phyloP scores from a whole-genome alignment of 2,329 filamentous ascomycete species.

The Diaporthe vaccinii region DNA sequence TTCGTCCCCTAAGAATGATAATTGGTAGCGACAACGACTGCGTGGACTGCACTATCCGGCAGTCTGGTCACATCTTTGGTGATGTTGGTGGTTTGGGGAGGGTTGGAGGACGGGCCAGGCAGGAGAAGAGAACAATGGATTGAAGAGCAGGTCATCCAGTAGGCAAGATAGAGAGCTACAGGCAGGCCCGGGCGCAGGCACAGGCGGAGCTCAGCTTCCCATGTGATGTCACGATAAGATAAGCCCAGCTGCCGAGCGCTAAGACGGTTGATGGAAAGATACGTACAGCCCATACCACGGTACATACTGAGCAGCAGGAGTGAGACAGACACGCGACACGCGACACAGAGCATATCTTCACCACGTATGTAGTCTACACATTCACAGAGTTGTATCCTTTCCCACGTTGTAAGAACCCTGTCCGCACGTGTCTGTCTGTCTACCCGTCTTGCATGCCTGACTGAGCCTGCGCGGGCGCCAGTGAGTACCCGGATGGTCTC shows the following conservation, averaged over 20 bases:
- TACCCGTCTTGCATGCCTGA: background rate
- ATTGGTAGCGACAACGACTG: constrained; percentile 1
- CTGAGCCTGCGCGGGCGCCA: background rate
- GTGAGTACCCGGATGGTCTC: constrained; percentile 16
- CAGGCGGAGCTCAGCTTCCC: constrained; percentile 8
- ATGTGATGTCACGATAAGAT: constrained; percentile 39
- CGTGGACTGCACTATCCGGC: constrained; percentile 30
- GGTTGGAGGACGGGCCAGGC: background rate
- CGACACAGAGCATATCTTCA: background rate
- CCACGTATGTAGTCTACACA: background rate
- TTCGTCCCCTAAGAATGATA: constrained; percentile 10
- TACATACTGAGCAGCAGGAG: background rate
- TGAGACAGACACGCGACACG: background rate
- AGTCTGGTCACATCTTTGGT: constrained; percentile 38
- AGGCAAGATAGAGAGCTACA: constrained; percentile 4
- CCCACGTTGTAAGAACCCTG: constrained; percentile 18
- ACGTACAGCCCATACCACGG: background rate
- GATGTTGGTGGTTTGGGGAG: background rate
- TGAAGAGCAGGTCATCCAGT: background rate
- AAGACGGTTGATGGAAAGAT: background rate
- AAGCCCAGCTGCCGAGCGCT: constrained; percentile 6
- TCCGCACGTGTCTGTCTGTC: constrained; percentile 4
- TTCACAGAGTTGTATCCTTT: background rate
- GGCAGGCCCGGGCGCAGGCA: background rate
- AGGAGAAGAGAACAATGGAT: background rate